A percentile compares a stretch with the other conserved stretches of the same genome.
Evolutionary conservation across 345 rosid genomes (phyloP).

Genomic region (Cardamine chenopodiifolia): DNA sequence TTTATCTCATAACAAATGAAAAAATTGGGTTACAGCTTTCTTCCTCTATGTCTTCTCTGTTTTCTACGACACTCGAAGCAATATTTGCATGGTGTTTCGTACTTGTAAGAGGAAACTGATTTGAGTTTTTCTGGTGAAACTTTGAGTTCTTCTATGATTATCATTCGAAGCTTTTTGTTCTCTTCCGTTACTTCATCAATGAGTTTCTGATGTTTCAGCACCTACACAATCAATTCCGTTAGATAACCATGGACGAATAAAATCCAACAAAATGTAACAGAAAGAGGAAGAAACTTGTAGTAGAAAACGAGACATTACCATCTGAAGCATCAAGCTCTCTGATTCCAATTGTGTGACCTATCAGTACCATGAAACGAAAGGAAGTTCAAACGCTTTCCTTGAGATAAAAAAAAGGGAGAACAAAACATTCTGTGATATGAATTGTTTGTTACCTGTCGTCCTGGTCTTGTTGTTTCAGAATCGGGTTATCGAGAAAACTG

Average conservation of each 20-base stretch:
- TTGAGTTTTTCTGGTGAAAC: slow-evolving; percentile 69
- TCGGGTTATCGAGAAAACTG: slow-evolving; percentile 67
- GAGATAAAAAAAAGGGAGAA: slow-evolving; percentile 35
- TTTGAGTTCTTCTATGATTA: slow-evolving; percentile 80
- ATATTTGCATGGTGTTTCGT: slow-evolving; percentile 56
- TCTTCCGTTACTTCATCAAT: slow-evolving; percentile 79
- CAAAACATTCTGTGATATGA: not conserved
- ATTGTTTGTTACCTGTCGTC: slow-evolving; percentile 20
- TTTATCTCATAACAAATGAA: slow-evolving; percentile 29
- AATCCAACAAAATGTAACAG: slow-evolving; percentile 15
- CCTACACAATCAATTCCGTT: slow-evolving; percentile 45
- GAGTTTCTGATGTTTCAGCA: slow-evolving; percentile 78
- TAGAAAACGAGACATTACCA: slow-evolving; percentile 56
- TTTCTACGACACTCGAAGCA: slow-evolving; percentile 93
- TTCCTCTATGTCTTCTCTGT: slow-evolving; percentile 62
- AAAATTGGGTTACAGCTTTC: slow-evolving; percentile 22
- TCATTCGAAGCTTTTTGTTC: slow-evolving; percentile 71
- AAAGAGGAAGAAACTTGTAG: slow-evolving; percentile 1
- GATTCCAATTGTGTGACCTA: slow-evolving; percentile 64
- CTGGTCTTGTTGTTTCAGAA: slow-evolving; percentile 57
- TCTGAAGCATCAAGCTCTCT: slow-evolving; percentile 80
- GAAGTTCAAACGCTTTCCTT: slow-evolving; percentile 1
- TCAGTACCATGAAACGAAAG: slow-evolving; percentile 13
- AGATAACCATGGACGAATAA: not conserved
- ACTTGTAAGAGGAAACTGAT: slow-evolving; percentile 46